Evolutionary conservation across 2,329 filamentous ascomycete genomes (phyloP).

Genomic region (Phialophora tarda): DNA sequence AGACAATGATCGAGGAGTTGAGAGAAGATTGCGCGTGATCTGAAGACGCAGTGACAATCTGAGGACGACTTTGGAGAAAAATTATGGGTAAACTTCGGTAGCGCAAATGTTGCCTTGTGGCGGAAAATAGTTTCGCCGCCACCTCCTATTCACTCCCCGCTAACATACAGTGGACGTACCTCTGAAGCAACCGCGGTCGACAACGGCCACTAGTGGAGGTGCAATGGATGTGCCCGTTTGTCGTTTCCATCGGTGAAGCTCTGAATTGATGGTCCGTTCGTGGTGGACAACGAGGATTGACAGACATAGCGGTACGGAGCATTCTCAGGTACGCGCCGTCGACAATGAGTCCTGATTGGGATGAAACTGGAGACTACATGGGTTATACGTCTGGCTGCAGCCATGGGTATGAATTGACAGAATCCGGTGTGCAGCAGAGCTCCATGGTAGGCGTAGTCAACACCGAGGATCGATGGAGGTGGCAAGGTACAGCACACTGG

Average conservation of each 20-base stretch:
- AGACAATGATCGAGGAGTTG: neutral
- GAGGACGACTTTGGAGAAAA: conserved; percentile 6
- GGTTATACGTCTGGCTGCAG: neutral
- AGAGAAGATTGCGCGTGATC: neutral
- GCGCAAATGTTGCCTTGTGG: neutral
- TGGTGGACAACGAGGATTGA: neutral
- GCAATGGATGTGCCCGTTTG: neutral
- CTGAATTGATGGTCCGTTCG: neutral
- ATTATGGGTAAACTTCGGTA: conserved; percentile 20
- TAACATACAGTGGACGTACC: too few relatives aligned
- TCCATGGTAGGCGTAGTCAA: neutral
- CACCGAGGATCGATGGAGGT: neutral
- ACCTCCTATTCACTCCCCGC: neutral
- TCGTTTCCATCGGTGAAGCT: neutral
- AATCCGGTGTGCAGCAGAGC: neutral
- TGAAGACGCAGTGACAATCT: neutral
- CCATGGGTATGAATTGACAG: too few relatives aligned
- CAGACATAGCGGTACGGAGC: neutral
- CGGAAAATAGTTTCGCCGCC: conserved; percentile 9
- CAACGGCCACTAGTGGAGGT: neutral
- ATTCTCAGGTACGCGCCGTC: too few relatives aligned
- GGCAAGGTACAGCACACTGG: neutral
- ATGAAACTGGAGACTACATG: neutral
- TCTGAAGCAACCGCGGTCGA: neutral
- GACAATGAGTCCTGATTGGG: neutral